A percentile compares a stretch with the other conserved stretches of the same genome.
phyloP scores from a whole-genome alignment of 768 basidiomycete species.

The Lentinula edodes region DNA sequence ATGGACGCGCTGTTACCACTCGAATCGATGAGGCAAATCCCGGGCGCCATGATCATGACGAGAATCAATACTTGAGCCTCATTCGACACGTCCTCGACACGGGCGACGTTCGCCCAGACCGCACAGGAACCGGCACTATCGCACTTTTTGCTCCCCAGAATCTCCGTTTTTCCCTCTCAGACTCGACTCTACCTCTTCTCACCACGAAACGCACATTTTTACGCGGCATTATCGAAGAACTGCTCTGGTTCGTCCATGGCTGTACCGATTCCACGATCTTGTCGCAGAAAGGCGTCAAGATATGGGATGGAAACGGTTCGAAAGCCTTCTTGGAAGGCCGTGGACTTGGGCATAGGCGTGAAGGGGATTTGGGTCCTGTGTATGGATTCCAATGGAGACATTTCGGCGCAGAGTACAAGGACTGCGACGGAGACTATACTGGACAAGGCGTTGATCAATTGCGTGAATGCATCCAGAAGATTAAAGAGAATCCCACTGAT shows the following conservation, averaged over 20 bases:
- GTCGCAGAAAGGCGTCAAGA: conserved; percentile 80
- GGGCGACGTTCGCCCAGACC: conserved; percentile 79
- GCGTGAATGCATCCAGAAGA: conserved; percentile 82
- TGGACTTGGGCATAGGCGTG: conserved; percentile 77
- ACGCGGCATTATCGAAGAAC: conserved; percentile 87
- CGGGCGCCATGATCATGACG: conserved; percentile 50
- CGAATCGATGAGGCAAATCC: background rate
- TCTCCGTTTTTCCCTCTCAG: conserved; percentile 81
- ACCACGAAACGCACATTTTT: conserved; percentile 95
- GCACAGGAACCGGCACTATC: conserved; percentile 92
- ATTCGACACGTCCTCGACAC: conserved; percentile 68
- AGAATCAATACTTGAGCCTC: conserved; percentile 84
- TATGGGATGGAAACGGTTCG: conserved; percentile 97
- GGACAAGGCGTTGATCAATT: conserved; percentile 93
- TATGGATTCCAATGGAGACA: conserved; percentile 98
- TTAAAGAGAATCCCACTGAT: conserved; percentile 90
- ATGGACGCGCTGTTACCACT: background rate
- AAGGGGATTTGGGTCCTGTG: conserved; percentile 93
- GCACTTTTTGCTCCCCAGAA: conserved; percentile 89
- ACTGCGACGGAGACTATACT: conserved; percentile 70
- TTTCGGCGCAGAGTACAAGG: conserved; percentile 80
- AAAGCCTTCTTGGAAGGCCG: conserved; percentile 80
- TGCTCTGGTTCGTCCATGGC: conserved; percentile 91
- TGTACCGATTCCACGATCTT: conserved; percentile 76
- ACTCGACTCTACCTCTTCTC: conserved; percentile 76